Percentiles rank a stretch among this genome's conserved stretches.
phyloP scores from a whole-genome alignment of 306 rosid species.

The Nissolia schottii region DNA sequence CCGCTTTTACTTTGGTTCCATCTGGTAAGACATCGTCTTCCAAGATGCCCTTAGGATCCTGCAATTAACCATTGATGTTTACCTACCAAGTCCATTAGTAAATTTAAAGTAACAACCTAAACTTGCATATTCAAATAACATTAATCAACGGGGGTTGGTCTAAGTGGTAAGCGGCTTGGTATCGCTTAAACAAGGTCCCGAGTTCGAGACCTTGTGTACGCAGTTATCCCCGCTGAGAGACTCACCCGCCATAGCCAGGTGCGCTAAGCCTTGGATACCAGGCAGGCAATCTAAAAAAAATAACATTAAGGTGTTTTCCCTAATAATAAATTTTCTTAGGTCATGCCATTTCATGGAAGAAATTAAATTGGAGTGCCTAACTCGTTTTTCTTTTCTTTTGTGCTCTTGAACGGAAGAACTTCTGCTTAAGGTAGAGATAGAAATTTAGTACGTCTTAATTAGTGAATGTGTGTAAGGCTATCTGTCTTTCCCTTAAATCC shows the following conservation, averaged over 20 bases:
- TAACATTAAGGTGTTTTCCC: neutral
- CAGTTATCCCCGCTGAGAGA: too few relatives aligned
- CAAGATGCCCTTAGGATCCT: slow-evolving; percentile 90
- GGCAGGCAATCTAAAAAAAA: too few relatives aligned
- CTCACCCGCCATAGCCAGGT: too few relatives aligned
- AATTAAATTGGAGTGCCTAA: neutral
- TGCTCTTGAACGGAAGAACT: neutral
- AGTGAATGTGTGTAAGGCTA: too few relatives aligned
- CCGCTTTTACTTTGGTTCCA: slow-evolving; percentile 86
- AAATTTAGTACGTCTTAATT: too few relatives aligned
- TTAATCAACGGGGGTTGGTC: too few relatives aligned
- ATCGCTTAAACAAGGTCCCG: too few relatives aligned
- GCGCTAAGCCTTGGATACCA: too few relatives aligned
- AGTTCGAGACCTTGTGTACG: too few relatives aligned
- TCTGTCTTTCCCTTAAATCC: neutral
- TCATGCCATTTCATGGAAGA: neutral
- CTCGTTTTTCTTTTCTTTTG: neutral
- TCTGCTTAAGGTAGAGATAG: too few relatives aligned
- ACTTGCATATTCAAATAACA: neutral
- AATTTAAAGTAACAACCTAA: neutral
- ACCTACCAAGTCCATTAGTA: neutral
- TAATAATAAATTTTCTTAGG: neutral
- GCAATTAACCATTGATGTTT: slow-evolving; percentile 10
- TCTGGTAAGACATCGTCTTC: slow-evolving; percentile 88
- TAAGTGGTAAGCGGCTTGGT: too few relatives aligned